Base-by-base conservation (phyloP, 2,329 filamentous ascomycete species). In the Mollisia scopiformis region DNA sequence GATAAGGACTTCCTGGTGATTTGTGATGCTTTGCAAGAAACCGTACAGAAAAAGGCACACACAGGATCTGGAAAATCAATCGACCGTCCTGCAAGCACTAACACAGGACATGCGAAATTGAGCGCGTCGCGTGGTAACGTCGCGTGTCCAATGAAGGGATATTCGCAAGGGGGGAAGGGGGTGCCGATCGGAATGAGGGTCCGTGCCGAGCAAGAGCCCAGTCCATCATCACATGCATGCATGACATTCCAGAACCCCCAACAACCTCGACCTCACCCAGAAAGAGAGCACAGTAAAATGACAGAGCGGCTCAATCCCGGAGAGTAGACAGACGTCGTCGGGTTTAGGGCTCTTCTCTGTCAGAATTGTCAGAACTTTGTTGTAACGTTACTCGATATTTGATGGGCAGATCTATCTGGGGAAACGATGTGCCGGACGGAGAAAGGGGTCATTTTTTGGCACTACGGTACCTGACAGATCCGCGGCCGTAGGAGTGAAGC, bases 81-180 rank as follows among this genome's bases (percentile, higher is more conserved):
- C 39, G 16, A 43, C 39, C 39, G 39, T 43, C 23, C 41, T 47
- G 43, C 43, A 47, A 47, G 43, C 43, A 47, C 43, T 47, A 11
- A 27, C 43, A 3, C 23, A 47, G 1, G 23, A 27, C 43, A 25
- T 41, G n/a, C n/a, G 8, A 10, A 43, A 43, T 21, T 28, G 43
- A 47, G 43, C 43, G 43, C 43, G 43, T 47, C 43, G 43, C 21
- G 43, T 47, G 43, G 43, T 47, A 47, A 47, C 43, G 43, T 28
- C 43, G 43, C 43, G 43, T 47, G 43, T 47, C 43, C 43, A 47
- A 47, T 47, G 43, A 47, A 47, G 43, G 23, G 23, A 47, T 47
- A 47, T 47, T 27, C 28, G 11, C 43, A 27, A 47, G 43, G 41
- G 43, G 23, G 10, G 43, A 21, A n/a, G n/a, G n/a, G n/a, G n/a